phyloP scores from a whole-genome alignment of 345 rosid species.

The Arabidopsis arenosa region DNA sequence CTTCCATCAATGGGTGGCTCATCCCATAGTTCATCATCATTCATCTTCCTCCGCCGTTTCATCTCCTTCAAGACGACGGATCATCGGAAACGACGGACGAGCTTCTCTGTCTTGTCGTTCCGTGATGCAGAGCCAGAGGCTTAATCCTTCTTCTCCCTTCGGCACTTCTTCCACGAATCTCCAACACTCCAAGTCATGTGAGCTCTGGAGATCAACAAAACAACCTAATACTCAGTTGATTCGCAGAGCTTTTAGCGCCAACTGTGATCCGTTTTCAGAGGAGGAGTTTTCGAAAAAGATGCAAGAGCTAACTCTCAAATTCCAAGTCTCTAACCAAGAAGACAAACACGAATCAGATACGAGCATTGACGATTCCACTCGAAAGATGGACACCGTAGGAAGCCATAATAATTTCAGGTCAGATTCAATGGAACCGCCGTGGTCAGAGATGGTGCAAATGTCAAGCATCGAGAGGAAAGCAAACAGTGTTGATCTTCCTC shows the following conservation, averaged over 20 bases:
- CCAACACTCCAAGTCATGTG: conserved; percentile 52
- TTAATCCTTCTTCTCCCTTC: conserved; percentile 55
- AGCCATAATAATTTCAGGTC: conserved; percentile 3
- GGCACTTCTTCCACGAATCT: conserved; percentile 46
- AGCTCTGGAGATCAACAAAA: conserved; percentile 46
- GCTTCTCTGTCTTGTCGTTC: conserved; percentile 48
- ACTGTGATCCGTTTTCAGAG: conserved; percentile 62
- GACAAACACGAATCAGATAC: conserved; percentile 4
- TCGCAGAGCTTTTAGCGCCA: conserved; percentile 59
- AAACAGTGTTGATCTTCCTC: conserved; percentile 81
- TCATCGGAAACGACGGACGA: conserved; percentile 36
- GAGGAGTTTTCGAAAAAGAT: conserved; percentile 74
- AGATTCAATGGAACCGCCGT: conserved; percentile 45
- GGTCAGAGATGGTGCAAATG: conserved; percentile 54
- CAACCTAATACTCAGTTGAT: conserved; percentile 40
- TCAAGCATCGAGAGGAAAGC: conserved; percentile 82
- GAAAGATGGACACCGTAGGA: background rate
- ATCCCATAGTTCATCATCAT: conserved; percentile 56
- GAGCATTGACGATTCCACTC: background rate
- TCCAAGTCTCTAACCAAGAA: conserved; percentile 54
- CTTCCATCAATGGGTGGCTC: conserved; percentile 68
- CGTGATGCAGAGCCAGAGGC: conserved; percentile 41
- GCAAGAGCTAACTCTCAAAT: conserved; percentile 58
- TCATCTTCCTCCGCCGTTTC: conserved; percentile 63
- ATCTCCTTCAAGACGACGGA: conserved; percentile 60